A percentile compares a stretch with the other conserved stretches of the same genome.
Conservation (phyloP, 2,329 filamentous ascomycete species). For the Helotiales sp. region DNA sequence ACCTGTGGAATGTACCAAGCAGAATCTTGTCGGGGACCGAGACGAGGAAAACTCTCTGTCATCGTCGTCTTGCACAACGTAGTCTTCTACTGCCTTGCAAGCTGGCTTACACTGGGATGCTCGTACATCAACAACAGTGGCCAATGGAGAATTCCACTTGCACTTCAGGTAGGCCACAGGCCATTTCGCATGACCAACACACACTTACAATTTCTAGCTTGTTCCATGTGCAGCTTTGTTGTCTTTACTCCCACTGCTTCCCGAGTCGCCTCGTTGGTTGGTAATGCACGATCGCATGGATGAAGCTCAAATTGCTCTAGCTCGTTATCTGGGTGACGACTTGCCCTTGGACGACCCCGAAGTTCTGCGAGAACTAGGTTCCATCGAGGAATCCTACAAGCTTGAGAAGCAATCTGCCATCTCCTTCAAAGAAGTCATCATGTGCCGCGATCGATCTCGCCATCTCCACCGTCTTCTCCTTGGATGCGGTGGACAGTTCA, state of each 20-base stretch:
- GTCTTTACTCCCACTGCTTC: constrained; percentile 32
- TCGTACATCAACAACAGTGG: constrained; percentile 35
- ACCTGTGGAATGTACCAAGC: constrained; percentile 26
- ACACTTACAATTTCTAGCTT: neutral
- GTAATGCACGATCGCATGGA: constrained; percentile 33
- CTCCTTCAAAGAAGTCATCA: constrained; percentile 19
- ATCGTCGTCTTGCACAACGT: constrained; percentile 51
- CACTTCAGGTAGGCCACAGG: constrained; percentile 42
- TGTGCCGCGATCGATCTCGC: constrained; percentile 28
- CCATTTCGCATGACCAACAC: constrained; percentile 34
- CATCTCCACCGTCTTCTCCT: constrained; percentile 51
- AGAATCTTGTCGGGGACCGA: constrained; percentile 19
- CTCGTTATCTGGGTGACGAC: constrained; percentile 33
- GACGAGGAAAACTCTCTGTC: constrained; percentile 24
- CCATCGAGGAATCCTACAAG: constrained; percentile 52
- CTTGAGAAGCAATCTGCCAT: constrained; percentile 39
- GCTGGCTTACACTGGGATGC: constrained; percentile 21
- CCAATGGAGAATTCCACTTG: constrained; percentile 53
- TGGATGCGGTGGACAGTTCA: constrained; percentile 43
- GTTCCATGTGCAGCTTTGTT: neutral
- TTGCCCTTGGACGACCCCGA: constrained; percentile 46
- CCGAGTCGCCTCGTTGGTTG: constrained; percentile 39
- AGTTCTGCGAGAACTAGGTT: constrained; percentile 50
- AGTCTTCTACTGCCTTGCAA: constrained; percentile 56
- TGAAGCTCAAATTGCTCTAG: constrained; percentile 26